These are phyloP conservation scores for Hortaea werneckii DNA, from an alignment of 2,329 filamentous ascomycete species.

Conservation along the genomic window DNA sequence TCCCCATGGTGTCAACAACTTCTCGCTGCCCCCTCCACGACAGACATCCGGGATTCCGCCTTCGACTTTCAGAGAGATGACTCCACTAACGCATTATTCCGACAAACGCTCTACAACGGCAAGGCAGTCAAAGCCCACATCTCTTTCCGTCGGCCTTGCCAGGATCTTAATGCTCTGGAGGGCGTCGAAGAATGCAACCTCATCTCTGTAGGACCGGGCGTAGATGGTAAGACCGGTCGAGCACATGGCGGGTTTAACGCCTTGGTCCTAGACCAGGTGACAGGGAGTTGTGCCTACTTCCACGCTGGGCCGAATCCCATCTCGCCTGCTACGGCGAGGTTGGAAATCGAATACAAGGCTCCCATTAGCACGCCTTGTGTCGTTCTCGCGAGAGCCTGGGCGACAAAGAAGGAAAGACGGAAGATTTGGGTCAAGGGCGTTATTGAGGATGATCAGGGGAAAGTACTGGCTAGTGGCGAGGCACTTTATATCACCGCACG, in stretches of 20 bases:
- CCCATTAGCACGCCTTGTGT: constrained; percentile 14
- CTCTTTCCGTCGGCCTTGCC: constrained; percentile 8
- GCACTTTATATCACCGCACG: constrained; percentile 7
- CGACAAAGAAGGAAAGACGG: constrained; percentile 8
- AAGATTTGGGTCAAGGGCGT: constrained; percentile 13
- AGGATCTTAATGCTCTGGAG: constrained; percentile 8
- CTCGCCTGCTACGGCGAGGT: constrained; percentile 13
- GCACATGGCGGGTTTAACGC: constrained; percentile 15
- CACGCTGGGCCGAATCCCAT: background rate
- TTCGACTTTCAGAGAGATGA: background rate
- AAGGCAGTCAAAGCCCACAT: constrained; percentile 10
- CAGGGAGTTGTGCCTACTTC: constrained; percentile 5
- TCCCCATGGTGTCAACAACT: constrained; percentile 4
- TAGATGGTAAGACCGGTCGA: constrained; percentile 15
- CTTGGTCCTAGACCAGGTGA: constrained; percentile 12
- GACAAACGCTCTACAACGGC: constrained; percentile 6
- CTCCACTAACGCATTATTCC: constrained; percentile 9
- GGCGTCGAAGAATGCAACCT: constrained; percentile 11
- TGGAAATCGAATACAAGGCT: constrained; percentile 16
- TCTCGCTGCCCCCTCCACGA: constrained; percentile 4
- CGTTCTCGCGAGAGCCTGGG: constrained; percentile 12
- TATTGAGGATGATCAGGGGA: constrained; percentile 11
- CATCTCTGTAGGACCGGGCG: constrained; percentile 10
- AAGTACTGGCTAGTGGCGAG: constrained; percentile 10
- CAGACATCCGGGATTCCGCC: background rate